Base-by-base conservation (phyloP, 2,329 filamentous ascomycete genomes). In the Lecanicillium sp. region DNA sequence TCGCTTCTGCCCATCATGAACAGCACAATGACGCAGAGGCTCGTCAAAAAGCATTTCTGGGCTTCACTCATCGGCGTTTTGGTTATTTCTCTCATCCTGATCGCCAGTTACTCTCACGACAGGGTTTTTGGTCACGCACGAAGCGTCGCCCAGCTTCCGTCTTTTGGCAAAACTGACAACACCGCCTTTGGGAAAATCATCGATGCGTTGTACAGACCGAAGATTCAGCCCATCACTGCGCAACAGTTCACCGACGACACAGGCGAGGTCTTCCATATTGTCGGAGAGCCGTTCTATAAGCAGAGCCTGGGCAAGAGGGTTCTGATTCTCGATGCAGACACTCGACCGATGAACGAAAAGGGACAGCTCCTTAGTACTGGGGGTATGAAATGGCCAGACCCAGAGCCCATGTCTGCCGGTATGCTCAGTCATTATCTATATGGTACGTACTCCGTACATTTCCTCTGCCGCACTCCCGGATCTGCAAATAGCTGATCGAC, bases 381-480 rank as follows among this genome's bases (percentile, higher is more conserved):
- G 10, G 41, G 41, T 17, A 15, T 35, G 8, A 44, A 33, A 20
- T 44, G 41, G 41, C 41, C 41, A 14, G n/a, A 35, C n/a, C 29
- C 41, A 24, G 41, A 44, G 5, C 19, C 41, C 20, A 36, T 44
- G 14, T 33, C 41, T 5, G 20, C 41, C 19, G 41, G 41, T n/a
- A 44, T 44, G 41, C 41, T 44, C 20, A 44, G 41, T 30, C 41
- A 44, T 30, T 44, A 44, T 8, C 30, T 44, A 14, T 44, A 35
- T n/a, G 20, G 41, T 44, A 35, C 6, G 29, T 23, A 21, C 15
- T 7, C 26, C 12, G 7, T 29, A 29, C 26, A 29, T 7, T 12
- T 29, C 26, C 12, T 7, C 26, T 12, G 26, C 26, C 7, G 26
- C 26, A 29, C 7, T 7, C 12, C 12, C 26, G 26, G 7, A 29